Base-by-base conservation (phyloP, 2,329 filamentous ascomycete species). In the Scedosporium boydii region DNA sequence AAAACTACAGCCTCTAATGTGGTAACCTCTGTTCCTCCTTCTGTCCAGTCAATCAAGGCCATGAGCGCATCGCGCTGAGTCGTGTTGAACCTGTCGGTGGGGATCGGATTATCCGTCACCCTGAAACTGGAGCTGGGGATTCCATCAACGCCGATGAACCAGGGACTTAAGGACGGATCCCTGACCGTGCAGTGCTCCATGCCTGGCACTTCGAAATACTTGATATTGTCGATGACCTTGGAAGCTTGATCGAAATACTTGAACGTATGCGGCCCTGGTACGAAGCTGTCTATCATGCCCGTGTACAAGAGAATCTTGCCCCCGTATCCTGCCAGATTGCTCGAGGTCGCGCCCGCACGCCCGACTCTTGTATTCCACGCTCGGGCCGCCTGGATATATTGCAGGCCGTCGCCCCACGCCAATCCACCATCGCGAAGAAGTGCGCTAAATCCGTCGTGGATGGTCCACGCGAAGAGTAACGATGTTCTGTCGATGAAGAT, bases 131-230 rank as follows among this genome's bases (percentile, higher is more conserved):
- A 2, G 14, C 23, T 12, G 12, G 51, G 51, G 2, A 55, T 55
- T 3, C 68, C 69, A 46, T 68, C 69, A 67, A 70, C n/a, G 10
- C 69, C 75, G 41, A 80, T 70, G 51, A 75, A 73, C 74, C 75
- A 78, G 12, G 77, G 58, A 4, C 72, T 71, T 62, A 63, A 42
- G 51, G 66, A 60, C 66, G 34, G 44, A 14, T 76, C 76, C 14
- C 76, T 74, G 59, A 73, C 70, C n/a, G 72, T 71, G 3, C 82
- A 84, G 68, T 84, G 82, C 10, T 70, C 72, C 77, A 83, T 79
- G 0, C 80, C 80, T 2, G 79, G 78, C 10, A 83, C 74, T 18
- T 71, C 70, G 69, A 82, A 82, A 65, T 78, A 76, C 2, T 71
- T 68, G 41, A 78, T 76, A 7, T 61, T 64, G 14, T 67, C 66